phyloP scores from a whole-genome alignment of 2,329 filamentous ascomycete species.

The Botryotinia narcissicola region DNA sequence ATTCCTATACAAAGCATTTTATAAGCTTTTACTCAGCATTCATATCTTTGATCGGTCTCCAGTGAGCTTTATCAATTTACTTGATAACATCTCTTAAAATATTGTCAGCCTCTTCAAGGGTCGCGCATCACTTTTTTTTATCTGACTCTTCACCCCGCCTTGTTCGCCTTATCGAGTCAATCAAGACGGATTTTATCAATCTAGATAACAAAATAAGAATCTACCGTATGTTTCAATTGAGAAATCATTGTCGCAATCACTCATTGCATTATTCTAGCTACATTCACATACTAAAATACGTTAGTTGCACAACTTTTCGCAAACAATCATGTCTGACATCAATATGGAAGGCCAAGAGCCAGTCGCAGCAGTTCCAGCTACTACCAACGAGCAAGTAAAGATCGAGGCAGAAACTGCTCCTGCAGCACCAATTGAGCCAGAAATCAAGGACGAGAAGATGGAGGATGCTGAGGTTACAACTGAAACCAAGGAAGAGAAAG shows the following conservation, averaged over 20 bases:
- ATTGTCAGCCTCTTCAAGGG: neutral
- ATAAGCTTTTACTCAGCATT: neutral
- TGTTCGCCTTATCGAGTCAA: constrained; percentile 23
- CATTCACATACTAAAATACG: neutral
- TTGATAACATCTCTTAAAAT: neutral
- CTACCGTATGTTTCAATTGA: constrained; percentile 7
- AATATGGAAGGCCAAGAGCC: constrained; percentile 21
- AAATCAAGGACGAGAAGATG: constrained; percentile 25
- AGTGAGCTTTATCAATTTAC: neutral
- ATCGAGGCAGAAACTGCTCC: constrained; percentile 24
- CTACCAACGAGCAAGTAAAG: constrained; percentile 28
- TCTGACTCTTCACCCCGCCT: constrained; percentile 33
- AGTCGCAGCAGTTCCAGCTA: constrained; percentile 26
- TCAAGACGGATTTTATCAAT: constrained; percentile 20
- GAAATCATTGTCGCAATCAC: constrained; percentile 11
- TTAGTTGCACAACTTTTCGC: neutral
- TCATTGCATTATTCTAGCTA: neutral
- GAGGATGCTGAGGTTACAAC: constrained; percentile 11
- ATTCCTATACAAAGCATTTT: neutral
- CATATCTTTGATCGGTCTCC: neutral
- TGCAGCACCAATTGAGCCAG: constrained; percentile 24
- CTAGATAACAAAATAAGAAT: neutral
- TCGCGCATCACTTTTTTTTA: constrained; percentile 14
- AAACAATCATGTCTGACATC: constrained; percentile 19
- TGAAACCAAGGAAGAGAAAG: constrained; percentile 22